Conservation (phyloP, 2,329 filamentous ascomycete species). For the Fusarium napiforme region DNA sequence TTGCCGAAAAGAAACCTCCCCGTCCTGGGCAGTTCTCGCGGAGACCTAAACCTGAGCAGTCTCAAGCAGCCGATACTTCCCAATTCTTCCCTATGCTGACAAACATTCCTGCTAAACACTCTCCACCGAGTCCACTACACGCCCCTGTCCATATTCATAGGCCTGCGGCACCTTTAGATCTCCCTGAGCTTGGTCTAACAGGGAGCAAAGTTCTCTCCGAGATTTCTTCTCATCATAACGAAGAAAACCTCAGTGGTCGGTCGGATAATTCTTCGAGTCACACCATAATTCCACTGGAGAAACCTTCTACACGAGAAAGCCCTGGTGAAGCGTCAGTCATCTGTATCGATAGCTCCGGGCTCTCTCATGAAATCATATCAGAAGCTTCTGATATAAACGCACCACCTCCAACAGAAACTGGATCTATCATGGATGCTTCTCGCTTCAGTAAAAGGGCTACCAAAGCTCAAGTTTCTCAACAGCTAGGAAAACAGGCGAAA, state of each 20-base stretch:
- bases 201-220: neutral
- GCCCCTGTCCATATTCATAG: neutral
- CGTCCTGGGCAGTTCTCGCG: slow-evolving; percentile 40
- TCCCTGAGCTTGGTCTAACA: slow-evolving; percentile 30
- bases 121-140: neutral
- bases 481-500: neutral
- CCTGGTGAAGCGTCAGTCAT: neutral
- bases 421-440: neutral
- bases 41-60: slow-evolving; percentile 20
- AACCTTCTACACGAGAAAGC: neutral
- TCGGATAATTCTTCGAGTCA: neutral
- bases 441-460: neutral
- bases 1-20: slow-evolving; percentile 28
- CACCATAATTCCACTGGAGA: neutral
- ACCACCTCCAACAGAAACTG: neutral
- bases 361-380: neutral
- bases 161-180: slow-evolving; percentile 17
- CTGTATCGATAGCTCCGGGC: neutral
- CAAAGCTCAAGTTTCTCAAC: neutral
- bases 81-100: neutral
- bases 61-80: neutral
- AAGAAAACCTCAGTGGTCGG: neutral
- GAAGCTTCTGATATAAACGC: neutral
- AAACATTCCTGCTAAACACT: neutral
- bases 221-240: neutral